These are phyloP conservation scores for Volvox carteri DNA, from an alignment of 163 green algal species.

Conservation along the genomic window DNA sequence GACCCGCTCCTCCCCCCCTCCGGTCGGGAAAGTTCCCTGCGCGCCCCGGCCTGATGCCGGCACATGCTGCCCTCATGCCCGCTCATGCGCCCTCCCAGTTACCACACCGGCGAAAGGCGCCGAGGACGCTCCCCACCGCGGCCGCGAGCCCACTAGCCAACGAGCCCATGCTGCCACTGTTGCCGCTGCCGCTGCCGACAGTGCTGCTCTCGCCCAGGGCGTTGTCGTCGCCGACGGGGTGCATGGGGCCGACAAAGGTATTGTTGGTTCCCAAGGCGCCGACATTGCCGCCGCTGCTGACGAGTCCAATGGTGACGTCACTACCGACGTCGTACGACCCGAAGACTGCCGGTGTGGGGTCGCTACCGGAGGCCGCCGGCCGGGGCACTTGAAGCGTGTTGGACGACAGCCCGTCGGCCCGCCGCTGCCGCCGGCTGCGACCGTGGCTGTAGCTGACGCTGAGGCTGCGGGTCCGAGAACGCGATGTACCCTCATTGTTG, in stretches of 20 bases:
- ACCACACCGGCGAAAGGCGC: constrained; percentile 37
- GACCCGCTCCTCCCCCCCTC: too few species aligned
- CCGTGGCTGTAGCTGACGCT: not conserved
- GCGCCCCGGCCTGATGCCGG: too few species aligned
- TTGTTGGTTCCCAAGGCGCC: too few species aligned
- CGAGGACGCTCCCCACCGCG: constrained; percentile 39
- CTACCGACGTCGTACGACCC: not conserved
- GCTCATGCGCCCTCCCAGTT: constrained; percentile 29
- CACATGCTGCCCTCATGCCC: too few species aligned
- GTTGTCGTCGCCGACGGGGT: not conserved
- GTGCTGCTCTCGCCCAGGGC: not conserved
- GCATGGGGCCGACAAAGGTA: not conserved
- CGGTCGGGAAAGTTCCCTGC: too few species aligned
- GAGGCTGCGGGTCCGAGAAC: not conserved
- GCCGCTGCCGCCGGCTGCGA: not conserved
- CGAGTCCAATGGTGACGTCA: not conserved
- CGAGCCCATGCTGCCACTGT: not conserved
- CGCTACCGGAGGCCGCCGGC: not conserved
- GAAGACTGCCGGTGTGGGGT: not conserved
- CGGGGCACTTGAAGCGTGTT: not conserved
- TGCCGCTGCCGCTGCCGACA: not conserved
- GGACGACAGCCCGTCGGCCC: constrained; percentile 1
- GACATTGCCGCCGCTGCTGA: not conserved
- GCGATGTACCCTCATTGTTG: not conserved
- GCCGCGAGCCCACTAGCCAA: constrained; percentile 9